Conservation (phyloP, 2,329 filamentous ascomycete genomes). For the Phoma sp. region DNA sequence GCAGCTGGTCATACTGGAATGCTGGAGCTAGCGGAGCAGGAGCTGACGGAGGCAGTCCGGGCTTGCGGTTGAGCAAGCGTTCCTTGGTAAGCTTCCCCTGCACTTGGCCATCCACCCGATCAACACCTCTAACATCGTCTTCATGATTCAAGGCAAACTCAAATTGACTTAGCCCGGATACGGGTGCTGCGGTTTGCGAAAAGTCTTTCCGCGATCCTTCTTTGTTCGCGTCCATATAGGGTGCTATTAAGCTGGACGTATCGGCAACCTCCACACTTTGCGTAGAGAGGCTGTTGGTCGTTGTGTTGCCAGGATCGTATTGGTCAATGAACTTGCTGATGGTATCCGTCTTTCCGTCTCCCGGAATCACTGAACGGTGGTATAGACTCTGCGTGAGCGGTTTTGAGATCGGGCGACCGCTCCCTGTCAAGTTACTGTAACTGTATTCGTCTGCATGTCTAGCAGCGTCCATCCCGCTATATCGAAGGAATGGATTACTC, state of each 20-base stretch:
- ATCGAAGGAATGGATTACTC: slow-evolving; percentile 31
- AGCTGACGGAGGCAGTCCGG: slow-evolving; percentile 32
- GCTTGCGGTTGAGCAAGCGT: slow-evolving; percentile 17
- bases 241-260: slow-evolving; percentile 1
- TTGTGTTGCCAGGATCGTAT: slow-evolving; percentile 24
- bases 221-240: not conserved
- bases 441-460: slow-evolving; percentile 24
- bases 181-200: not conserved
- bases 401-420: slow-evolving; percentile 18
- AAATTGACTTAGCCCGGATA: slow-evolving; percentile 32
- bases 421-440: slow-evolving; percentile 17
- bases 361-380: slow-evolving; percentile 18
- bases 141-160: slow-evolving; percentile 28
- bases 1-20: slow-evolving; percentile 28
- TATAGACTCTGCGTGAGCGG: slow-evolving; percentile 21
- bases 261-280: not conserved
- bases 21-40: slow-evolving; percentile 37
- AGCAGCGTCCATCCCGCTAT: slow-evolving; percentile 22
- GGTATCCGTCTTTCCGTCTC: slow-evolving; percentile 38
- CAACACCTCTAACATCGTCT: not conserved
- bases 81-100: slow-evolving; percentile 6
- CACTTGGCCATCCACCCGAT: not conserved
- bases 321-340: slow-evolving; percentile 43
- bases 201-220: not conserved
- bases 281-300: slow-evolving; percentile 8